phyloP scores from a whole-genome alignment of 108 stramenopile genomes.

The Skeletonema tropicum region DNA sequence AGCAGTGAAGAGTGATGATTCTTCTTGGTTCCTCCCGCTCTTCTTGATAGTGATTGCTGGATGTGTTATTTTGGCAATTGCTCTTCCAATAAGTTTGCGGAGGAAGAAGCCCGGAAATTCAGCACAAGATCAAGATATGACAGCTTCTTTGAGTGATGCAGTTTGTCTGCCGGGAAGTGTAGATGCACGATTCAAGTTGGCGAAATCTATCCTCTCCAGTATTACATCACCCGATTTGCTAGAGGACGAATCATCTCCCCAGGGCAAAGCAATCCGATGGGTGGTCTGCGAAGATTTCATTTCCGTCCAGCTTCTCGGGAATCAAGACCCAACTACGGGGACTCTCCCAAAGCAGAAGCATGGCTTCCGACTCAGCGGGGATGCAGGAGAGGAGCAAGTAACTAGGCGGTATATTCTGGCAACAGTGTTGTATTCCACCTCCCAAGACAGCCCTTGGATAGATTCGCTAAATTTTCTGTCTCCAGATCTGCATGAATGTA shows the following conservation, averaged over 20 bases:
- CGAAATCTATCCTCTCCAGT: not conserved
- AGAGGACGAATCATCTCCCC: not conserved
- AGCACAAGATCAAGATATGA: not conserved
- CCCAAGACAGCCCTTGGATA: not conserved
- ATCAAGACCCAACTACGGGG: not conserved
- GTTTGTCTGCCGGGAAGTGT: no score
- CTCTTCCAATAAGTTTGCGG: not conserved
- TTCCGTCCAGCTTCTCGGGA: not conserved
- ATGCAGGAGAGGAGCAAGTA: not conserved
- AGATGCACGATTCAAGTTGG: not conserved
- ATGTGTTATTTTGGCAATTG: not conserved
- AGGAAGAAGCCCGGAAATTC: not conserved
- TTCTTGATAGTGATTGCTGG: not conserved
- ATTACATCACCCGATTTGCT: not conserved
- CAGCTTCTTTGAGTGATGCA: not conserved
- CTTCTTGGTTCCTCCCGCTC: not conserved
- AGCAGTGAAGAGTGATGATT: not conserved
- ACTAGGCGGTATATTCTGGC: slow-evolving; percentile 2
- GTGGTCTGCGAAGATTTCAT: slow-evolving; percentile 8
- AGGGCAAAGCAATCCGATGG: slow-evolving; percentile 13
- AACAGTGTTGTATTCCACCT: slow-evolving; percentile 1
- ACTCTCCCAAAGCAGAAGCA: slow-evolving; percentile 2
- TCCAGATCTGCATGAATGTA: slow-evolving; percentile 5
- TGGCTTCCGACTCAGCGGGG: not conserved
- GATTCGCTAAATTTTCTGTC: slow-evolving; percentile 5